Evolutionary conservation across 257 asterid genomes (phyloP), one percentile per base, ranked within the genome.

Genomic region (Gardenia jasminoides): DNA sequence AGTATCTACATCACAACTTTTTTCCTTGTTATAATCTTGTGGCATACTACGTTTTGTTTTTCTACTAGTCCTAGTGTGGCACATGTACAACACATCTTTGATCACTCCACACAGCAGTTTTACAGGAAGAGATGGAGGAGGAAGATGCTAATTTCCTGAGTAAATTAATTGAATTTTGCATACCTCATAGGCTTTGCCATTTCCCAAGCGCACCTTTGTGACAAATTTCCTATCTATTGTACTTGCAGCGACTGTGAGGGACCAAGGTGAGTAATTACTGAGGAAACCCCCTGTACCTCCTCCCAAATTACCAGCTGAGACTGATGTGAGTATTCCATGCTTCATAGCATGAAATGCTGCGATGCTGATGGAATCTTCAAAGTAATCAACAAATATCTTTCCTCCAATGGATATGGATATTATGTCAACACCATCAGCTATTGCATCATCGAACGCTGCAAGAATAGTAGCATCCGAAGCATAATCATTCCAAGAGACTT

Each of bases 341-440:
- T 72, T 89, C 96, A 92, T 90, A 47, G 95, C 88, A 43, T 89
- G 97, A 66, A 92, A 90, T 30, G 97, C 88, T 79, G 95, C 97
- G 22, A 90, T 92, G 46, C 95, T 91, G 16, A 90, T 84, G 30
- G 90, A 71, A 83, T 92, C 97, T 10, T 89, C 85, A 19, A 90
- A 92, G 50, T 88, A 92, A 76, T 90, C 85, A 4, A 9, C 31
- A 54, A 92, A 88, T 52, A 9, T 26, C 5, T n/a, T 52, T 10
- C 87, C 79, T 74, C 94, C 97, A 64, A 89, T 74, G 0, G 97
- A 92, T 43, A 92, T 84, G 0, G 92, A 90, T 56, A 92, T 88
- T 62, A 92, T 80, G 77, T 92, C 93, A 44, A 92, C 97, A 33
- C 94, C 94, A 64, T 92, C 97, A 0, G 94, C 93, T 11, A 92